Base-by-base conservation (phyloP, 148 eudicot genomes). In the Chenopodium formosanum region DNA sequence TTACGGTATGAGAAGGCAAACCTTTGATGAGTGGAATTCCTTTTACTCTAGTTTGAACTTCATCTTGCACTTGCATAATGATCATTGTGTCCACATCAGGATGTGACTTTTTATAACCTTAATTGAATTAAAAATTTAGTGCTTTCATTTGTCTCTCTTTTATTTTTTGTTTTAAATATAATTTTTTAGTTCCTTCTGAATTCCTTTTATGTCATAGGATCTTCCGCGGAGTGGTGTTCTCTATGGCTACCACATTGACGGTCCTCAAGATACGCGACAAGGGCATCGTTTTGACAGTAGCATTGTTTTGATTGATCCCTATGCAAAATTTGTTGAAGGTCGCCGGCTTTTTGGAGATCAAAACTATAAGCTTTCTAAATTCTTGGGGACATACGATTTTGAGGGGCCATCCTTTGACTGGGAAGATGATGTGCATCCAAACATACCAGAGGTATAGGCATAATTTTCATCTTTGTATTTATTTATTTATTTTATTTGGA, bases 211-310 rank as follows among this genome's bases (percentile, higher is more conserved):
- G 80, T 44, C 87, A 79, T 83, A 94, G 99, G 97, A 87, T 83
- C 82, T 97, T 71, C 93, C 97, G 12, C 88, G 80, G 69, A 91
- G 90, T 56, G 77, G 83, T 72, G 94, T 97, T 83, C 89, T 90
- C 19, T 97, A 97, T 87, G 96, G 98, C 80, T 97, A 97, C 80
- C 90, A 90, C 60, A 76, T 97, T 13, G 93, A 94, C 86, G 99
- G 99, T 87, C 96, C 98, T 82, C 88, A 67, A 87, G 92, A 86
- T 81, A 91, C 95, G 98, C 81, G 78, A 82, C 91, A 90, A 85
- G 99, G 99, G 63, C 97, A 97, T 91, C 93, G 99, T 72, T 97
- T 89, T 83, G 99, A 97, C 85, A 82, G 78, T 48, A 90, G 83
- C 77, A 73, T 76, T 76, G 78, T 94, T 82, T 88, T 97, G 52